These are phyloP conservation scores for Fraxinus americana DNA, from an alignment of 257 asterid species.

Conservation along the genomic window DNA sequence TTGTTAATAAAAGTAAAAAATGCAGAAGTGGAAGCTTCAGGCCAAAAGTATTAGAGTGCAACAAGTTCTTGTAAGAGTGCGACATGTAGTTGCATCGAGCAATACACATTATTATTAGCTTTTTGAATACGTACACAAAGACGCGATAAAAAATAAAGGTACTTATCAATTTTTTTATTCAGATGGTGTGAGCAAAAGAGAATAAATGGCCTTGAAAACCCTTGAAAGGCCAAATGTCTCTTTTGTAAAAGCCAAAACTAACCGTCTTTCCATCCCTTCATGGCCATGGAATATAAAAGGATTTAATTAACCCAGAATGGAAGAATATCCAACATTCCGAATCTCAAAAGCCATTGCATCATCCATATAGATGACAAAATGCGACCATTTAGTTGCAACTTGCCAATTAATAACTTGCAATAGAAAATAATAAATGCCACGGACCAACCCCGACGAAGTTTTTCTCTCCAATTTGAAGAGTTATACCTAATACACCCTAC, in stretches of 20 bases:
- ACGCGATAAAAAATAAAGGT: neutral
- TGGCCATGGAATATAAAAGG: neutral
- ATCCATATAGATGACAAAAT: slow-evolving; percentile 30
- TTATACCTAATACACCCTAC: too few species aligned
- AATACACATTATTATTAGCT: neutral
- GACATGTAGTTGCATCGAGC: neutral
- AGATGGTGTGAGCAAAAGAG: neutral
- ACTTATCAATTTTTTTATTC: neutral
- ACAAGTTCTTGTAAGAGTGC: neutral
- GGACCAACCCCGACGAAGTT: too few species aligned
- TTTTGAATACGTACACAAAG: too few species aligned
- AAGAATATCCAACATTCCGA: slow-evolving; percentile 13
- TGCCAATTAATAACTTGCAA: neutral
- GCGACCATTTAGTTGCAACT: slow-evolving; percentile 28
- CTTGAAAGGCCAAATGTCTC: slow-evolving; percentile 2
- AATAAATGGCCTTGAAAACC: neutral
- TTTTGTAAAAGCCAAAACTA: neutral
- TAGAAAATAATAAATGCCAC: neutral
- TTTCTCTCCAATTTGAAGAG: too few species aligned
- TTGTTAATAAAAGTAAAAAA: too few species aligned
- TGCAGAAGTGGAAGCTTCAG: too few species aligned
- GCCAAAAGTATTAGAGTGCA: too few species aligned
- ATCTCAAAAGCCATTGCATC: slow-evolving; percentile 31
- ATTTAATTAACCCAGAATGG: neutral
- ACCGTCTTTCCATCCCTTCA: neutral